Base-by-base conservation (phyloP, 805 yeast genomes). In the Isabelozyma heimii region DNA sequence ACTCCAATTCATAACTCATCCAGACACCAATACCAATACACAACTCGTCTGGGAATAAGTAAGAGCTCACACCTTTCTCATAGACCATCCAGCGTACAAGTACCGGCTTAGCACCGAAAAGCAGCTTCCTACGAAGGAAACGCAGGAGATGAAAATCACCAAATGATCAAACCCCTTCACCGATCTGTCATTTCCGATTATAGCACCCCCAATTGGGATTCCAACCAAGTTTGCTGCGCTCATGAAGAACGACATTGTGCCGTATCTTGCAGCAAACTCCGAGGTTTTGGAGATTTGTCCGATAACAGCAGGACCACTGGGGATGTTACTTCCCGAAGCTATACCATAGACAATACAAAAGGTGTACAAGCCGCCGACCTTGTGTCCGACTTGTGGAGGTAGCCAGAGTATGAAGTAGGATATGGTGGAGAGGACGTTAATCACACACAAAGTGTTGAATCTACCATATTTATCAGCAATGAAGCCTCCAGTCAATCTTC, bases 181-280 rank as follows among this genome's bases (percentile, higher is more conserved):
- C 15, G 8, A 12, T 3, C 17, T 15, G 40, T n/a, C 70, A 17
- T 66, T 46, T 9, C 70, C 74, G 37, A 72, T 71, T 17, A 72
- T 66, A 5, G 64, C 67, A 33, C 69, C 70, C 13, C 66, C 72
- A 7, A 69, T 47, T 1, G 74, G 75, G 8, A 72, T 57, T 4
- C 75, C 75, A 42, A 70, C 58, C 41, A 72, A 56, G 44, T 66
- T 66, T 2, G 69, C 71, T 16, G 62, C 47, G 44, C 89, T 78
- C 10, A 81, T 82, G 56, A 82, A 63, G 44, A 82, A 81, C 61
- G 83, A 85, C 51, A 83, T 77, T 13, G 89, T 76, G 0, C 91
- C 91, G 53, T 82, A 87, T 16, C 86, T 66, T 51, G 80, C 81
- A 17, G 91, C 91, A 60, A 85, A 85, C 47, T 82, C 80, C 49